These are phyloP conservation scores for Fomitopsis schrenkii DNA, from an alignment of 1,284 basidiomycete species.

Conservation along the genomic window DNA sequence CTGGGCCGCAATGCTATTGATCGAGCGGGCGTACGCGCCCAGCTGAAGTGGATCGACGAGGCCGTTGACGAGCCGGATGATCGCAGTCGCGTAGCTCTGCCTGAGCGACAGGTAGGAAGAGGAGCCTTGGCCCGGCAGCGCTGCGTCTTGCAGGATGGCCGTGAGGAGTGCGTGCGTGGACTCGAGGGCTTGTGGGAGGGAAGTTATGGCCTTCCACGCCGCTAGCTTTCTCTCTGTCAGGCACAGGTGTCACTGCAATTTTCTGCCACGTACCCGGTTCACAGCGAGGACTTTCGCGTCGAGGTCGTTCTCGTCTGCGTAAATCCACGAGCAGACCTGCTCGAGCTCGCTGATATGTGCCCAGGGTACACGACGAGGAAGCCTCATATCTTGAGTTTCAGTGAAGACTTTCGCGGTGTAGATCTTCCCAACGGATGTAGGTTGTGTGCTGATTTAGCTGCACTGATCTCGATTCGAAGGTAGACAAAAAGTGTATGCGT, in stretches of 20 bases:
- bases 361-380: slow-evolving; percentile 87
- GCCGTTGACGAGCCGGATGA: slow-evolving; percentile 91
- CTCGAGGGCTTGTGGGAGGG: slow-evolving; percentile 71
- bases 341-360: slow-evolving; percentile 69
- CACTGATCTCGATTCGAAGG: not conserved
- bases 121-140: slow-evolving; percentile 11
- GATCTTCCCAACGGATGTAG: not conserved
- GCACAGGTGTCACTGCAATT: slow-evolving; percentile 2
- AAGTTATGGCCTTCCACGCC: slow-evolving; percentile 70
- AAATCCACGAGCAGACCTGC: slow-evolving; percentile 80
- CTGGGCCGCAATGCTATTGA: slow-evolving; percentile 83
- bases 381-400: slow-evolving; percentile 48
- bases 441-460: too few relatives aligned
- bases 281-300: slow-evolving; percentile 59
- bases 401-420: not conserved
- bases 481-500: not conserved
- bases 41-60: slow-evolving; percentile 92
- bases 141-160: slow-evolving; percentile 50
- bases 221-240: slow-evolving; percentile 48
- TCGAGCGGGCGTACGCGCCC: slow-evolving; percentile 85
- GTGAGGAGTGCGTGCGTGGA: slow-evolving; percentile 67
- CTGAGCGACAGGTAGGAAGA: slow-evolving; percentile 46
- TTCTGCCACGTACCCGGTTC: slow-evolving; percentile 53
- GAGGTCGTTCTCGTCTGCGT: slow-evolving; percentile 58
- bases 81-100: slow-evolving; percentile 70